Base-by-base conservation (phyloP, 2,329 filamentous ascomycete genomes). In the Lachnellula occidentalis region DNA sequence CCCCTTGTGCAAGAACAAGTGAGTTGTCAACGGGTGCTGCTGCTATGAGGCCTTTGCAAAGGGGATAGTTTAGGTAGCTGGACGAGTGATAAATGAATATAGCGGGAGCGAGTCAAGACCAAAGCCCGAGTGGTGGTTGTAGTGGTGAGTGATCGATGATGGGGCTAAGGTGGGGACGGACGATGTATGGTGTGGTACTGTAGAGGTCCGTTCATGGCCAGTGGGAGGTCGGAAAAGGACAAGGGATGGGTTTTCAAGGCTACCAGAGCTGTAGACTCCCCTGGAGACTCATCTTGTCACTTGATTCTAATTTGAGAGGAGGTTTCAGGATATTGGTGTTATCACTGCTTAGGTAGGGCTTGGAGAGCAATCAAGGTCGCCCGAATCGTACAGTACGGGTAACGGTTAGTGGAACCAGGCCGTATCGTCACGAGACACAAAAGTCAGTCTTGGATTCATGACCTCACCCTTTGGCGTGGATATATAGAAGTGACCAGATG, bases 231-330 rank as follows among this genome's bases (percentile, higher is more conserved):
- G 41, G 41, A 19, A 14, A 24, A 43, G 11, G 41, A 12, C 2
- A 50, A 46, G 21, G 22, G 21, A 24, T 47, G 21, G n/a, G 9
- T 22, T 17, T 31, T 9, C 21, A 60, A 61, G 58, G 62, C 60
- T 64, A 65, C 53, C 58, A 57, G 59, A 64, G 62, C 61, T 60
- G 50, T n/a, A 58, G 19, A 45, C 21, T 46, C 45, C 51, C 45
- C 36, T 56, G 48, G 27, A 52, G 56, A 49, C 55, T 46, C 64
- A 67, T 65, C 47, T 57, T 53, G 45, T 58, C 24, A 59, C 45
- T 56, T 49, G 46, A 48, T 45, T 50, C 54, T 46, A 42, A 24
- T 34, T 47, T 19, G 51, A 53, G 49, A 50, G 19, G 48, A 37
- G 46, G 53, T 53, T 59, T 34, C 50, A 49, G 37, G 52, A 51